Conservation (phyloP, 192 early-diverging fungal species). For the Paraglomus occultum region DNA sequence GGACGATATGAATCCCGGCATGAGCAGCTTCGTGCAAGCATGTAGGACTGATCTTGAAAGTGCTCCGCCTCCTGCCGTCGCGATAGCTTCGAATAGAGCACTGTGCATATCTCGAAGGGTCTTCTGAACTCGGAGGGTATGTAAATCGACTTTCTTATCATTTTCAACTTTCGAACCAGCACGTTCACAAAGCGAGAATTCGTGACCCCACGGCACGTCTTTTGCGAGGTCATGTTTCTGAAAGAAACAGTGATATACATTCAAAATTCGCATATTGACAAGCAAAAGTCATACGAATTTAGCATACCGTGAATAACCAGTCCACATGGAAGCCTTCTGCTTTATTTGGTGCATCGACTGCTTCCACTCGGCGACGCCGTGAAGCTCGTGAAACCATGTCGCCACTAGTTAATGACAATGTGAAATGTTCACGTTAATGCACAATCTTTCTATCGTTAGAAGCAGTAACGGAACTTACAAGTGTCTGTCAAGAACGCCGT, state of each 20-base stretch:
- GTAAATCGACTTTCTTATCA: neutral
- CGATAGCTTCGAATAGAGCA: constrained; percentile 14
- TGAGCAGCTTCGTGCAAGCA: constrained; percentile 8
- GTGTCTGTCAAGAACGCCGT: constrained; percentile 28
- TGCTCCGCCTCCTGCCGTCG: neutral
- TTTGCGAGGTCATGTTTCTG: constrained; percentile 24
- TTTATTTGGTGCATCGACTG: constrained; percentile 10
- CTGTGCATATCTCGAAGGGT: constrained; percentile 22
- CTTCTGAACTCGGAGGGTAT: constrained; percentile 26
- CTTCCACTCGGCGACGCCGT: constrained; percentile 2
- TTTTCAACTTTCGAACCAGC: constrained; percentile 20
- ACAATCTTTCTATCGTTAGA: constrained; percentile 13
- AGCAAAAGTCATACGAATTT: constrained; percentile 2
- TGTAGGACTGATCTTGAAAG: constrained; percentile 20
- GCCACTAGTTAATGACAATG: constrained; percentile 18
- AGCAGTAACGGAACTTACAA: constrained; percentile 19
- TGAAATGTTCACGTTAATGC: constrained; percentile 13
- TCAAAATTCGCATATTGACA: constrained; percentile 2
- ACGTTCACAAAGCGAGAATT: constrained; percentile 20
- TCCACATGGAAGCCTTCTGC: constrained; percentile 25
- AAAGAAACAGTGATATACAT: constrained; percentile 18
- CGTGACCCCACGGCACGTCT: constrained; percentile 26
- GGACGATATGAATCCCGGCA: constrained; percentile 26
- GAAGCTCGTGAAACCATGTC: constrained; percentile 23
- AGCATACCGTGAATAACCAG: constrained; percentile 30